A percentile compares a stretch with the other conserved stretches of the same genome.
Conservation (phyloP, 495 filamentous ascomycete species). For the Massariosphaeria phaeospora region DNA sequence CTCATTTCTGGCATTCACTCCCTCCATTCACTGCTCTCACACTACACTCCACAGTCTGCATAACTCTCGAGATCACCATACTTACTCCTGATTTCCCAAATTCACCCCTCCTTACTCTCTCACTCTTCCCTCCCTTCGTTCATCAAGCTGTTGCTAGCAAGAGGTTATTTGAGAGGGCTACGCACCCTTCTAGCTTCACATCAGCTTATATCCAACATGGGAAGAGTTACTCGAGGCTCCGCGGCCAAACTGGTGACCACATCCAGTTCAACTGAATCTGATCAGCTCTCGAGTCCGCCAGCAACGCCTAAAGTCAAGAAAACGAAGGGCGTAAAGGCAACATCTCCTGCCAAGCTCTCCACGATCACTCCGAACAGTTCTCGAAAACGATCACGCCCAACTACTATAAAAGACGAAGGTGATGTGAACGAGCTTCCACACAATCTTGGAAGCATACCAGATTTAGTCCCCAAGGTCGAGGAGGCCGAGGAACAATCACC, state of each 20-base stretch:
- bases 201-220: constrained; percentile 7
- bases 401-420: constrained; percentile 30
- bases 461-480: neutral
- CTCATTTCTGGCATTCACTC: neutral
- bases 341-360: neutral
- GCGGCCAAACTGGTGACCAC: constrained; percentile 5
- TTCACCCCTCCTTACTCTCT: neutral
- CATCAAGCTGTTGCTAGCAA: neutral
- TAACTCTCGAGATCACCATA: no score
- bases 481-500: constrained; percentile 10
- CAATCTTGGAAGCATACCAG: constrained; percentile 33
- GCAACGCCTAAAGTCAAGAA: constrained; percentile 16
- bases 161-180: no score
- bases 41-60: no score
- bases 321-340: neutral
- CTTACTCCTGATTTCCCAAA: neutral
- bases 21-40: neutral
- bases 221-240: constrained; percentile 23
- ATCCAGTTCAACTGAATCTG: constrained; percentile 1
- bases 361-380: constrained; percentile 20
- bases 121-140: neutral
- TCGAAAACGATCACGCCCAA: constrained; percentile 34
- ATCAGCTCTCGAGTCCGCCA: constrained; percentile 40
- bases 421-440: constrained; percentile 39
- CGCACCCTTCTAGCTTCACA: neutral